These are phyloP conservation scores for Themeda triandra DNA, from an alignment of 176 grass and related monocot species.

Conservation along the genomic window DNA sequence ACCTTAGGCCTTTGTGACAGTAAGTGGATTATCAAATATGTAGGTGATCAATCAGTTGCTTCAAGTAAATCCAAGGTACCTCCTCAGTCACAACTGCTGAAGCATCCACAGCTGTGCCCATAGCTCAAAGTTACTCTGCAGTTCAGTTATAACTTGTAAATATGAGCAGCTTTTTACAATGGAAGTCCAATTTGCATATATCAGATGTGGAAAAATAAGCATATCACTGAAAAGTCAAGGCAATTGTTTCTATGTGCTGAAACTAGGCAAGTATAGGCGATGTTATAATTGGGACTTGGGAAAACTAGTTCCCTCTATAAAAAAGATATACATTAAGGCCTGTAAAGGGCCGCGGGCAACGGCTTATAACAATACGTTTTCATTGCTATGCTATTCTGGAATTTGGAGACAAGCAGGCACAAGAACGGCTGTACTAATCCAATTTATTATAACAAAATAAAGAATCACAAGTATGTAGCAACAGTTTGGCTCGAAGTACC, in stretches of 20 bases:
- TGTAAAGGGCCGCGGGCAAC: neutral
- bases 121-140: slow-evolving; percentile 20
- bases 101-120: slow-evolving; percentile 50
- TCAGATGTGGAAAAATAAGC: neutral
- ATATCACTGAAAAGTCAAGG: neutral
- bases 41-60: neutral
- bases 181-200: neutral
- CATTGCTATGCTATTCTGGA: neutral
- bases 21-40: neutral
- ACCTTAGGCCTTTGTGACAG: neutral
- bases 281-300: neutral
- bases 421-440: neutral
- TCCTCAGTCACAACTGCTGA: slow-evolving; percentile 17
- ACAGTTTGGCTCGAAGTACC: neutral
- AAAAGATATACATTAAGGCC: too few species aligned
- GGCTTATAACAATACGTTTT: neutral
- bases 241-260: neutral
- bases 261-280: neutral
- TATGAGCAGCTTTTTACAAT: neutral
- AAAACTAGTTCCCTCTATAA: neutral
- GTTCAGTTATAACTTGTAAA: neutral
- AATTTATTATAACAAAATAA: neutral
- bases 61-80: slow-evolving; percentile 16
- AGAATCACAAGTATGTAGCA: neutral
- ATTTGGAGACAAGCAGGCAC: neutral